Evolutionary conservation across 2,329 filamentous ascomycete species (phyloP).

Genomic region (Venturiaceae sp.): DNA sequence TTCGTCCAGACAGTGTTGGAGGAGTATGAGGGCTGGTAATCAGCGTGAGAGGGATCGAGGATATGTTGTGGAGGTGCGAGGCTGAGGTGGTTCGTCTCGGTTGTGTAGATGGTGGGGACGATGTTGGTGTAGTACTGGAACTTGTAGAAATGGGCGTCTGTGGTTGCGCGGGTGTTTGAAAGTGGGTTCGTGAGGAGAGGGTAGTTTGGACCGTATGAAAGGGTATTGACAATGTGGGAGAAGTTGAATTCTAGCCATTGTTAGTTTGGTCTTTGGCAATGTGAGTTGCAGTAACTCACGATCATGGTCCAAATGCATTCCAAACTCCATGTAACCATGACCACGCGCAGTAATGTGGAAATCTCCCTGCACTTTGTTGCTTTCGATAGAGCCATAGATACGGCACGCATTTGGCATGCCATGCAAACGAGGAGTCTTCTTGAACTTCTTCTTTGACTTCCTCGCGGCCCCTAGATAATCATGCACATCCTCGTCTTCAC

Average conservation of each 20-base stretch:
- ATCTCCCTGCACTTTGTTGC: constrained; percentile 96
- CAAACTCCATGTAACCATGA: constrained; percentile 83
- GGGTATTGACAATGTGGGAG: constrained; percentile 88
- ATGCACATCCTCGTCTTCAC: constrained; percentile 74
- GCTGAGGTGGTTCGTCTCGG: constrained; percentile 39
- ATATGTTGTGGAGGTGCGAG: constrained; percentile 22
- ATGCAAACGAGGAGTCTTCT: constrained; percentile 63
- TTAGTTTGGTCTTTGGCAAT: constrained; percentile 7
- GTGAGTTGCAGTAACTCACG: constrained; percentile 42
- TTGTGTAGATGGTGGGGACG: constrained; percentile 84
- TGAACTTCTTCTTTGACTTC: constrained; percentile 53
- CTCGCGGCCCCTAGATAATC: constrained; percentile 73
- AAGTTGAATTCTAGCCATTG: constrained; percentile 74
- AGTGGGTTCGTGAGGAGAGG: constrained; percentile 88
- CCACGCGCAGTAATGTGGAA: constrained; percentile 95
- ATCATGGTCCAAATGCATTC: constrained; percentile 70
- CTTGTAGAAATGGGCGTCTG: constrained; percentile 75
- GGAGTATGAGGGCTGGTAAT: constrained; percentile 23
- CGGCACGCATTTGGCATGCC: constrained; percentile 65
- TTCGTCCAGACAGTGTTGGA: constrained; percentile 73
- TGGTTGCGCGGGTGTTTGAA: constrained; percentile 76
- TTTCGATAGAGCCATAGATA: constrained; percentile 78
- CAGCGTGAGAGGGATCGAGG: constrained; percentile 28
- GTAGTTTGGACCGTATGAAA: constrained; percentile 96
- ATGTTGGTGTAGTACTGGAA: constrained; percentile 97